Evolutionary conservation across 1,284 basidiomycete species (phyloP).

Genomic region (Ustilago xerochloae): DNA sequence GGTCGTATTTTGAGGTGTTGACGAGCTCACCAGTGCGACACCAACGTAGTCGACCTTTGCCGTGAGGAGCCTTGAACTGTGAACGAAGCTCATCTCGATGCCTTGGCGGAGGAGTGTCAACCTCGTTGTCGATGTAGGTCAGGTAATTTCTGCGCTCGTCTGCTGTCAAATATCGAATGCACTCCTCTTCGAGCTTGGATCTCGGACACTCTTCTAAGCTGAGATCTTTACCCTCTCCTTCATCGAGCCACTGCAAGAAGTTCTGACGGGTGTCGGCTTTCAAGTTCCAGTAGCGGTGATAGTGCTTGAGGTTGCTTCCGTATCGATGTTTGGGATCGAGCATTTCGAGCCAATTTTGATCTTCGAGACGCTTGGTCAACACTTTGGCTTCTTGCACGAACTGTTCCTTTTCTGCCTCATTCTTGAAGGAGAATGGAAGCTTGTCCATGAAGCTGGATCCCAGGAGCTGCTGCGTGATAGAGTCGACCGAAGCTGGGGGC

Average conservation of each 20-base stretch:
- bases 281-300: conserved; percentile 45
- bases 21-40: conserved; percentile 74
- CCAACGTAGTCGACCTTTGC: conserved; percentile 76
- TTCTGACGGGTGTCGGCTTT: conserved; percentile 48
- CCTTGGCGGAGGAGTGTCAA: background rate
- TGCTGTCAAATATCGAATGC: conserved; percentile 64
- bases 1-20: conserved; percentile 63
- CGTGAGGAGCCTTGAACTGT: conserved; percentile 12
- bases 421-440: conserved; percentile 39
- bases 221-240: conserved; percentile 76
- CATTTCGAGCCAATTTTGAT: conserved; percentile 54
- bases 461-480: conserved; percentile 28
- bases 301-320: conserved; percentile 56
- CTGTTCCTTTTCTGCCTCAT: conserved; percentile 29
- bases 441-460: conserved; percentile 41
- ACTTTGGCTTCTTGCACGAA: conserved; percentile 35
- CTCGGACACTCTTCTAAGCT: conserved; percentile 77
- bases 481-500: conserved; percentile 14
- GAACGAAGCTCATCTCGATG: conserved; percentile 15
- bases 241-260: conserved; percentile 74
- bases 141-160: conserved; percentile 80
- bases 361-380: conserved; percentile 46
- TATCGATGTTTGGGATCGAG: conserved; percentile 52
- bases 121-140: conserved; percentile 71
- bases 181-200: conserved; percentile 77